Evolutionary conservation across 2,329 filamentous ascomycete genomes (phyloP).

Genomic region (Botrytis squamosa): DNA sequence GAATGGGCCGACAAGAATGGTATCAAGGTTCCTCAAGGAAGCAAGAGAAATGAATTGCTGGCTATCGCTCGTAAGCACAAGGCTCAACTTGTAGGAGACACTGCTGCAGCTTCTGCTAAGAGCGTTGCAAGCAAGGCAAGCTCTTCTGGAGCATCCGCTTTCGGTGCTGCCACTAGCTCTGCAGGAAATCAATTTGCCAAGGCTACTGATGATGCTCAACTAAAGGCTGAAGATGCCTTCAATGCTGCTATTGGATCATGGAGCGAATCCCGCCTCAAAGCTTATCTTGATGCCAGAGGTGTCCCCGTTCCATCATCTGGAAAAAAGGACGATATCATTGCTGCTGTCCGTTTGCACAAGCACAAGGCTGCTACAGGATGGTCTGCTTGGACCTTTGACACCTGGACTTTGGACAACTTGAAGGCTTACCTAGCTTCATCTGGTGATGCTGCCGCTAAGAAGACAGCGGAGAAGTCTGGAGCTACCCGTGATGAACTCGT

Average conservation of each 20-base stretch:
- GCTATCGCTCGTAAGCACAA: slow-evolving; percentile 88
- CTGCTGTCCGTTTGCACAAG: slow-evolving; percentile 69
- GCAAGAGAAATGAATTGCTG: slow-evolving; percentile 80
- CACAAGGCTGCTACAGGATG: slow-evolving; percentile 68
- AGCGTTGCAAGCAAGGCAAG: slow-evolving; percentile 72
- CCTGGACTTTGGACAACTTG: slow-evolving; percentile 69
- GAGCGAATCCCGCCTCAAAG: slow-evolving; percentile 75
- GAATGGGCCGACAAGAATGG: slow-evolving; percentile 89
- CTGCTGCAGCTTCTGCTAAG: slow-evolving; percentile 54
- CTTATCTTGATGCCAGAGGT: slow-evolving; percentile 73
- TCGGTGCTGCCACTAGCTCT: slow-evolving; percentile 70
- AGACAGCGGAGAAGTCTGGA: slow-evolving; percentile 60
- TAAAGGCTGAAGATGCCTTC: slow-evolving; percentile 66
- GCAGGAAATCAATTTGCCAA: slow-evolving; percentile 75
- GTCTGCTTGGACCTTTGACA: slow-evolving; percentile 77
- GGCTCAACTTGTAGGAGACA: slow-evolving; percentile 68
- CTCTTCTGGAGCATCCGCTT: slow-evolving; percentile 58
- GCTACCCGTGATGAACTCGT: slow-evolving; percentile 72
- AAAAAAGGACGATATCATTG: slow-evolving; percentile 71
- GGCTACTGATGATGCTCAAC: slow-evolving; percentile 67
- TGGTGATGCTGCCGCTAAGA: slow-evolving; percentile 55
- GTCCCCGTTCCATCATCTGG: slow-evolving; percentile 70
- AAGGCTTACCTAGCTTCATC: slow-evolving; percentile 55
- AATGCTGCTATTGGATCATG: slow-evolving; percentile 60
- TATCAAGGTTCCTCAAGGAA: slow-evolving; percentile 87